Percentiles rank a stretch among this genome's conserved stretches.
Conservation (phyloP, 2,329 filamentous ascomycete species). For the Pseudopithomyces chartarum region DNA sequence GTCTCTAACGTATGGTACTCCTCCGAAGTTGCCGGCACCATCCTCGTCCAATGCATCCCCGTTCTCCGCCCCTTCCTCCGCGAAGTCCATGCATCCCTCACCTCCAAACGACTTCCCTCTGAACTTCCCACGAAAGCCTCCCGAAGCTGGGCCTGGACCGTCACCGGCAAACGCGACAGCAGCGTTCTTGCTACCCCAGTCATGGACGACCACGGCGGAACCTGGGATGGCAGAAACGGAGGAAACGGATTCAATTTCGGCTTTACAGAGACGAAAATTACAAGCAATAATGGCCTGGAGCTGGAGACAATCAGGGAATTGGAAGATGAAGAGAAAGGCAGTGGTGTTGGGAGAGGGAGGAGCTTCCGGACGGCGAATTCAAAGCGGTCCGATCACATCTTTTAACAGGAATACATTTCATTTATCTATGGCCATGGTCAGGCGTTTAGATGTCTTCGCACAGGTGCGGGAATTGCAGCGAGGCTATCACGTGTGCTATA, state of each 20-base stretch:
- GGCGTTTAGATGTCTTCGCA: too few relatives aligned
- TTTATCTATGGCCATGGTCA: too few relatives aligned
- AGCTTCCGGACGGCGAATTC: not conserved
- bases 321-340: slow-evolving; percentile 1
- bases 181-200: not conserved
- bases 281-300: not conserved
- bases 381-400: not conserved
- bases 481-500: too few relatives aligned
- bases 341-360: not conserved
- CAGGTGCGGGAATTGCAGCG: too few relatives aligned
- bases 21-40: slow-evolving; percentile 59
- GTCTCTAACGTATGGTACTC: slow-evolving; percentile 57
- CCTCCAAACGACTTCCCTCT: slow-evolving; percentile 21
- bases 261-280: slow-evolving; percentile 10
- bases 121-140: not conserved
- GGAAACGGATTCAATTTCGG: slow-evolving; percentile 11
- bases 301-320: slow-evolving; percentile 6
- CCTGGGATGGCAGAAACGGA: not conserved
- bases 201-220: not conserved
- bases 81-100: slow-evolving; percentile 48
- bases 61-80: slow-evolving; percentile 56
- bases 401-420: not conserved
- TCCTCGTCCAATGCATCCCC: slow-evolving; percentile 61
- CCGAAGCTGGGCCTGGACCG: slow-evolving; percentile 6
- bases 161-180: not conserved